Evolutionary conservation across 768 basidiomycete species (phyloP).

Genomic region (Psilocybe subaeruginosa): DNA sequence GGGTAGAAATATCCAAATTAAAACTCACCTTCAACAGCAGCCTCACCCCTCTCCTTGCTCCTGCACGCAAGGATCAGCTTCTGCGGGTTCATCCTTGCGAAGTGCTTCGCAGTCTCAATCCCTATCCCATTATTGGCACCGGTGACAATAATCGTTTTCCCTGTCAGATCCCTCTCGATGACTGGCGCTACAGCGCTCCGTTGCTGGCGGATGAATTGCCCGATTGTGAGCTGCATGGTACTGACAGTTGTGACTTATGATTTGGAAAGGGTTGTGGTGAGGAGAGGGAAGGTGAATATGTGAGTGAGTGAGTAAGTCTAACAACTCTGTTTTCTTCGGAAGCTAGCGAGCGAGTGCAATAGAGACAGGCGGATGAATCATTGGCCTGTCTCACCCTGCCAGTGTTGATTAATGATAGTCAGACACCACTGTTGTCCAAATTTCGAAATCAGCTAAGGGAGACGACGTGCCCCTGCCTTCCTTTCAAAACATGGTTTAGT

Average conservation of each 20-base stretch:
- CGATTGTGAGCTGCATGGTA: constrained; percentile 22
- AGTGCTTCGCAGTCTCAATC: constrained; percentile 47
- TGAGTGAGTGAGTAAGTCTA: no score
- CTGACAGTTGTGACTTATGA: neutral
- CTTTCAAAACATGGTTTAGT: no score
- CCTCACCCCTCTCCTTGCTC: constrained; percentile 34
- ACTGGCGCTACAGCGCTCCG: constrained; percentile 27
- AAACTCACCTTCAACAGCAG: constrained; percentile 35
- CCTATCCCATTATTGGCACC: constrained; percentile 56
- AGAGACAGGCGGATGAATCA: no score
- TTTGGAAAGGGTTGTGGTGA: neutral
- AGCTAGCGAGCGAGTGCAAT: no score
- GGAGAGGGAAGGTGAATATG: neutral
- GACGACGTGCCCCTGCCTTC: no score
- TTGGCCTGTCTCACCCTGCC: no score
- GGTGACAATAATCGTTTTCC: constrained; percentile 50
- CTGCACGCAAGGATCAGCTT: constrained; percentile 43
- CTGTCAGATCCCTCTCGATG: constrained; percentile 34
- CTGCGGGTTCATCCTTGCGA: constrained; percentile 44
- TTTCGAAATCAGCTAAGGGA: no score
- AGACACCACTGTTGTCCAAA: no score
- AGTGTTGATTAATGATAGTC: no score
- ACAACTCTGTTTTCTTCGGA: no score
- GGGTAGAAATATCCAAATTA: neutral
- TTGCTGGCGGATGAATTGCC: constrained; percentile 25